Evolutionary conservation across 176 grass and related monocot genomes (phyloP).

Genomic region (Avena sativa): DNA sequence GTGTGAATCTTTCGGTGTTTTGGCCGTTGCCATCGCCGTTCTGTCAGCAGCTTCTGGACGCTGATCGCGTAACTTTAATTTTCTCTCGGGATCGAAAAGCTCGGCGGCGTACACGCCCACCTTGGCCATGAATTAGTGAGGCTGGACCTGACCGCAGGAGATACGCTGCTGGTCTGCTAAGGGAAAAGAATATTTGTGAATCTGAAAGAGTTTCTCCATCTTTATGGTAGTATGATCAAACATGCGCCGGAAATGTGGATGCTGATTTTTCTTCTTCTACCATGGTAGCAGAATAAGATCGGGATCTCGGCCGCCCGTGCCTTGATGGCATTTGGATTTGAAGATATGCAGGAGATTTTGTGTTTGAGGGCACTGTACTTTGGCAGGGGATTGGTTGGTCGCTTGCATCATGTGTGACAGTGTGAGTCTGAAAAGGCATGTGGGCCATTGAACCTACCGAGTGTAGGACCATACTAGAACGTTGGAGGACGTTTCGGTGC

Average conservation of each 20-base stretch:
- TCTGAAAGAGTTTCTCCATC: neutral
- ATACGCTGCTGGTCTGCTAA: neutral
- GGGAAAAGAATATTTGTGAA: neutral
- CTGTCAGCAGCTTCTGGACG: constrained; percentile 21
- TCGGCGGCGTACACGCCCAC: neutral
- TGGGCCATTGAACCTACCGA: neutral
- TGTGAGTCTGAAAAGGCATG: neutral
- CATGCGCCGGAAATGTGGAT: neutral
- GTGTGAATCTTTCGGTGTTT: neutral
- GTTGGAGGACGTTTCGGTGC: neutral
- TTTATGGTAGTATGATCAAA: neutral
- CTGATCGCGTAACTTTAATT: neutral
- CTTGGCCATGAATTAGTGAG: neutral
- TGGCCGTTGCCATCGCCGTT: neutral
- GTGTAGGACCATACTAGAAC: neutral
- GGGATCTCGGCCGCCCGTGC: neutral
- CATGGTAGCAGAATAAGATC: neutral
- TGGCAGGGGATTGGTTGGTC: neutral
- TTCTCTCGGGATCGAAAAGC: neutral
- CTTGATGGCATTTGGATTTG: neutral
- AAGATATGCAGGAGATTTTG: neutral
- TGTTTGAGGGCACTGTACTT: no score
- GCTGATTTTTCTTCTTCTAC: no score
- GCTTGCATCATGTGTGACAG: no score
- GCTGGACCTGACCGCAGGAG: neutral